Base-by-base conservation (phyloP, 176 grass and related monocot species). In the Stipa capillata region DNA sequence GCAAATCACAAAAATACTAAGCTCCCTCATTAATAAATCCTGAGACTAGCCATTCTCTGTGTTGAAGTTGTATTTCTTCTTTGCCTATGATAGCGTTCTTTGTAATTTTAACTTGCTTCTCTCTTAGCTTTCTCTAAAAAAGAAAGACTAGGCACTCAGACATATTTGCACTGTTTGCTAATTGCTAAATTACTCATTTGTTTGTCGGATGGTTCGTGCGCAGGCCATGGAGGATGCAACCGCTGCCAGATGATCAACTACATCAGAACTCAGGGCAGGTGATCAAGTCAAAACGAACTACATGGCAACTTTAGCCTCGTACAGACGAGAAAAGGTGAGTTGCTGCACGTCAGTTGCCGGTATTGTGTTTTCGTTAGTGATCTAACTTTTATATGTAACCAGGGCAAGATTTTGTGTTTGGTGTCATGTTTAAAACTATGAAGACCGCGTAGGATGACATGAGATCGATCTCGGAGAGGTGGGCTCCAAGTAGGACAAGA, bases 231-330 rank as follows among this genome's bases (percentile, higher is more conserved):
- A 57, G 96, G 96, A 89, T 98, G 96, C 84, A 98, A 88, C 65
- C 91, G 96, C 25, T 98, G 96, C 64, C 85, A 94, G 78, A 98
- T 98, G 90, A 93, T 98, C 87, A 95, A 98, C 82, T 94, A 40
- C 66, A 90, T n/a, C 92, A 87, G 36, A 79, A 71, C 58, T 89
- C 88, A 50, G 83, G 83, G 68, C 76, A 87, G 81, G 74, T 83
- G 69, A 39, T 67, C 53, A 94, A 89, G 82, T 89, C 86, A 0
- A 98, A 93, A 72, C n/a, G 96, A 95, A 85, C 96, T 92, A 39
- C 78, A n/a, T 98, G 68, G 88, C 92, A 60, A 98, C 96, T 45
- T 61, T 98, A 81, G 92, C 96, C 24, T 94, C 92, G 0, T 98
- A 98, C 65, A 90, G 96, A 57, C 78, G 96, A 69, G 74, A n/a